A percentile compares a stretch with the other conserved stretches of the same genome.
These are phyloP conservation scores for Metschnikowia arizonensis DNA, from an alignment of 805 yeast genomes.

Conservation along the genomic window DNA sequence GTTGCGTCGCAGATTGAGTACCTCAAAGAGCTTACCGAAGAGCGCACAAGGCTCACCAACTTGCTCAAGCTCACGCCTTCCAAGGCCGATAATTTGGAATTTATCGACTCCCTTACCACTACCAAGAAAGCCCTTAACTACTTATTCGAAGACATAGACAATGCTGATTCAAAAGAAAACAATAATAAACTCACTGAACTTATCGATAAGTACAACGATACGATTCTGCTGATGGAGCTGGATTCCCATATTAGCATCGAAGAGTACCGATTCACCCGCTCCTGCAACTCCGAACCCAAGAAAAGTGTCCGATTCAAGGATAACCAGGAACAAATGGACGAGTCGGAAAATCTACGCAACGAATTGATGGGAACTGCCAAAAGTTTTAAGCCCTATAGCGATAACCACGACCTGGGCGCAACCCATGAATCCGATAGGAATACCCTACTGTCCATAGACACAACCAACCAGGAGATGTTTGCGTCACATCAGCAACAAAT, in stretches of 20 bases:
- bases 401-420: conserved; percentile 12
- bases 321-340: conserved; percentile 19
- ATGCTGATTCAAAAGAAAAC: conserved; percentile 4
- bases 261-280: conserved; percentile 26
- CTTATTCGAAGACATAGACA: conserved; percentile 27
- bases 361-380: conserved; percentile 34
- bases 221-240: conserved; percentile 17
- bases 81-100: conserved; percentile 35
- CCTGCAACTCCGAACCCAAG: conserved; percentile 10
- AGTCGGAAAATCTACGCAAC: conserved; percentile 21
- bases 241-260: conserved; percentile 29
- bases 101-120: conserved; percentile 27
- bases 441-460: conserved; percentile 24
- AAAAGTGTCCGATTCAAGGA: conserved; percentile 37
- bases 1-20: conserved; percentile 23
- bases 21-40: conserved; percentile 30
- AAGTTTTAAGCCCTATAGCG: conserved; percentile 34
- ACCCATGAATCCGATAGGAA: conserved; percentile 19
- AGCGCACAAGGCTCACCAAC: conserved; percentile 27
- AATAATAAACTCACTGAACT: conserved; percentile 4
- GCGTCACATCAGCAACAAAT: conserved; percentile 42
- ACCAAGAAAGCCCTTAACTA: conserved; percentile 26
- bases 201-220: conserved; percentile 17
- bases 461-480: conserved; percentile 37
- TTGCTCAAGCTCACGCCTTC: conserved; percentile 36